phyloP scores from a whole-genome alignment of 2,329 filamentous ascomycete genomes.

The Paecilomyces dactylethromorphus region DNA sequence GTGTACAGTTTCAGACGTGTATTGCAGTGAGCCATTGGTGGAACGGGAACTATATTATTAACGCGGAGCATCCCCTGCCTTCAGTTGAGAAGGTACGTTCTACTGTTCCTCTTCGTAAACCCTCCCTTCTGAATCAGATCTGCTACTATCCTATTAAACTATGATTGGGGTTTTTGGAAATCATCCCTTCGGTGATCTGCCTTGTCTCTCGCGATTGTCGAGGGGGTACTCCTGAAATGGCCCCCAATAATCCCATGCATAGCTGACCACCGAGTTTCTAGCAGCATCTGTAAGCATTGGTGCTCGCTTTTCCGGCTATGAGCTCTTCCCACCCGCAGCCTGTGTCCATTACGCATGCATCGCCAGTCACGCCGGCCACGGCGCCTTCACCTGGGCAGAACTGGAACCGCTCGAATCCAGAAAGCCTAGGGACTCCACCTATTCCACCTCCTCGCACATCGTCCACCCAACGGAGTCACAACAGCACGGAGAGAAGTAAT shows the following conservation, averaged over 20 bases:
- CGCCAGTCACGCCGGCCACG: slow-evolving; percentile 31
- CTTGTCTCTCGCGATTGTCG: slow-evolving; percentile 42
- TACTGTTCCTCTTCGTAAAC: slow-evolving; percentile 3
- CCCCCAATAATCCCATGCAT: slow-evolving; percentile 8
- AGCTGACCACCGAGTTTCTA: slow-evolving; percentile 17
- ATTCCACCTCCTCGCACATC: slow-evolving; percentile 71
- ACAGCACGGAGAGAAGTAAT: slow-evolving; percentile 28
- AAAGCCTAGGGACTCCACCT: slow-evolving; percentile 56
- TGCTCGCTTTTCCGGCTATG: slow-evolving; percentile 33
- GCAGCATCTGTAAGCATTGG: slow-evolving; percentile 25
- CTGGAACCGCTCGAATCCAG: slow-evolving; percentile 27
- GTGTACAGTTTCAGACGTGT: slow-evolving; percentile 10
- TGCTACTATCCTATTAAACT: slow-evolving; percentile 39
- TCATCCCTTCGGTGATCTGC: slow-evolving; percentile 28
- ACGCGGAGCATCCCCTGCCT: too few relatives aligned
- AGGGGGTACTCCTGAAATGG: slow-evolving; percentile 6
- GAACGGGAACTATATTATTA: slow-evolving; percentile 7
- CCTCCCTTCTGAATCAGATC: slow-evolving; percentile 9
- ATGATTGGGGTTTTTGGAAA: slow-evolving; percentile 43
- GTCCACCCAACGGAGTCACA: slow-evolving; percentile 55
- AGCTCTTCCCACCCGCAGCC: slow-evolving; percentile 40
- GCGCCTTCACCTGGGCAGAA: slow-evolving; percentile 20
- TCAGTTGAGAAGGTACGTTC: too few relatives aligned
- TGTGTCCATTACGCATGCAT: slow-evolving; percentile 33
- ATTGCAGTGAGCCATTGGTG: slow-evolving; percentile 18